Percentiles rank a stretch among this genome's conserved stretches.
Evolutionary conservation across 352 stramenopile species (phyloP).

Genomic region (Globisporangium camurandrum): DNA sequence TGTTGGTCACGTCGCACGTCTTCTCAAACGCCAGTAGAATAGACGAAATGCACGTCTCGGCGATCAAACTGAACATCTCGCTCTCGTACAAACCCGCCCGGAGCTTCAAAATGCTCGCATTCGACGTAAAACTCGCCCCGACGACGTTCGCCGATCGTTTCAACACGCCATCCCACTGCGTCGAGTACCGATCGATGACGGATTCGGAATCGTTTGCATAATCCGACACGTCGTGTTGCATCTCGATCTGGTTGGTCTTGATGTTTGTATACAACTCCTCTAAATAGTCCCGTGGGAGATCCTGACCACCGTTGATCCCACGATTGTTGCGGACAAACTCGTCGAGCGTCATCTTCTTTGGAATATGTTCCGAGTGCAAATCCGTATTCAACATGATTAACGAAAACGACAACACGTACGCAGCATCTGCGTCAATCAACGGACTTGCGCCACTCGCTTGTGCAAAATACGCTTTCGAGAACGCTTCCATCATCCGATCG

Average conservation of each 20-base stretch:
- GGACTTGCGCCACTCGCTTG: slow-evolving; percentile 52
- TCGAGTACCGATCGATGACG: slow-evolving; percentile 78
- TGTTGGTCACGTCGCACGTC: slow-evolving; percentile 77
- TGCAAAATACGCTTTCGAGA: slow-evolving; percentile 89
- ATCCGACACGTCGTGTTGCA: slow-evolving; percentile 83
- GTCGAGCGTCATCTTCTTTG: slow-evolving; percentile 85
- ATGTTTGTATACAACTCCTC: slow-evolving; percentile 79
- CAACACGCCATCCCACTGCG: slow-evolving; percentile 80
- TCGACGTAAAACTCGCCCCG: slow-evolving; percentile 81
- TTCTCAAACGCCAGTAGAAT: slow-evolving; percentile 80
- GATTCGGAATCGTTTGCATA: slow-evolving; percentile 34
- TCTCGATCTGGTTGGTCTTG: slow-evolving; percentile 78
- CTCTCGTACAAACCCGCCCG: slow-evolving; percentile 80
- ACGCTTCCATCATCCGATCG: slow-evolving; percentile 96
- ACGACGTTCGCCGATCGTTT: slow-evolving; percentile 86
- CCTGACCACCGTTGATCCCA: slow-evolving; percentile 75
- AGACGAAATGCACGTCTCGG: slow-evolving; percentile 70
- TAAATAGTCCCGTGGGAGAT: slow-evolving; percentile 67
- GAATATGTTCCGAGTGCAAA: slow-evolving; percentile 90
- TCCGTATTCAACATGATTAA: slow-evolving; percentile 99
- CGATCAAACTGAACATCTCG: slow-evolving; percentile 84
- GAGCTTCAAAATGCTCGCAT: slow-evolving; percentile 78
- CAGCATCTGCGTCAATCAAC: slow-evolving; percentile 86
- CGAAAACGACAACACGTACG: slow-evolving; percentile 96
- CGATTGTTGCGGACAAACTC: slow-evolving; percentile 86